phyloP scores from a whole-genome alignment of 345 rosid genomes.

The Ailanthus altissimus region DNA sequence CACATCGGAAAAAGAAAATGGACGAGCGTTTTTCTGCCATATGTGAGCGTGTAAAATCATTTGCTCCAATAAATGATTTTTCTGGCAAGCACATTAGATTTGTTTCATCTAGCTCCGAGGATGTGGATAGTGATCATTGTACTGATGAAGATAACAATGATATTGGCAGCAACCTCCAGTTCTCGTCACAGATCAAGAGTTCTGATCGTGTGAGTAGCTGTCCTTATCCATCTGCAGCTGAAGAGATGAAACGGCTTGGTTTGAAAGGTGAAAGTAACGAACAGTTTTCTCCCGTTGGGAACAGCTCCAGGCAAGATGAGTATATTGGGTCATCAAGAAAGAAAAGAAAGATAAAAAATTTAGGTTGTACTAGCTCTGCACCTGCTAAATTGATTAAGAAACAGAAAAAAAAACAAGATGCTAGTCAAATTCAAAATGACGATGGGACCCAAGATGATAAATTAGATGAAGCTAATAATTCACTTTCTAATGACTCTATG shows the following conservation, averaged over 20 bases:
- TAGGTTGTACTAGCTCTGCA: constrained; percentile 26
- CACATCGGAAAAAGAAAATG: constrained; percentile 42
- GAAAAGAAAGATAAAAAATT: constrained; percentile 43
- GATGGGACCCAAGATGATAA: constrained; percentile 29
- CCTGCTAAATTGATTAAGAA: constrained; percentile 41
- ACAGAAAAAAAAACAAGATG: constrained; percentile 37
- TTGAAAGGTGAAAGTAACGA: constrained; percentile 46
- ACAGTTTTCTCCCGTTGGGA: constrained; percentile 26
- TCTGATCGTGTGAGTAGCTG: constrained; percentile 61
- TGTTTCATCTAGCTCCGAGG: constrained; percentile 69
- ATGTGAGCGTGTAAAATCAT: constrained; percentile 65
- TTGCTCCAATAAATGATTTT: constrained; percentile 52
- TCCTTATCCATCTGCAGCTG: constrained; percentile 90
- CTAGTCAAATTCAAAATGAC: constrained; percentile 25
- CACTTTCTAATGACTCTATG: constrained; percentile 47
- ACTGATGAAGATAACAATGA: constrained; percentile 32
- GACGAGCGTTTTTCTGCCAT: constrained; percentile 58
- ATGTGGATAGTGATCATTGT: constrained; percentile 44
- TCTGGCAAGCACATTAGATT: constrained; percentile 69
- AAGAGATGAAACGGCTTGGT: constrained; percentile 79
- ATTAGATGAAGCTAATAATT: constrained; percentile 44
- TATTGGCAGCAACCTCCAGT: constrained; percentile 12
- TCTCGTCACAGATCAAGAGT: constrained; percentile 29
- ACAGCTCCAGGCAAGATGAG: constrained; percentile 28
- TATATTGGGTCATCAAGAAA: constrained; percentile 11